phyloP scores from a whole-genome alignment of 129 eudicot genomes.

The Centaurea solstitialis region DNA sequence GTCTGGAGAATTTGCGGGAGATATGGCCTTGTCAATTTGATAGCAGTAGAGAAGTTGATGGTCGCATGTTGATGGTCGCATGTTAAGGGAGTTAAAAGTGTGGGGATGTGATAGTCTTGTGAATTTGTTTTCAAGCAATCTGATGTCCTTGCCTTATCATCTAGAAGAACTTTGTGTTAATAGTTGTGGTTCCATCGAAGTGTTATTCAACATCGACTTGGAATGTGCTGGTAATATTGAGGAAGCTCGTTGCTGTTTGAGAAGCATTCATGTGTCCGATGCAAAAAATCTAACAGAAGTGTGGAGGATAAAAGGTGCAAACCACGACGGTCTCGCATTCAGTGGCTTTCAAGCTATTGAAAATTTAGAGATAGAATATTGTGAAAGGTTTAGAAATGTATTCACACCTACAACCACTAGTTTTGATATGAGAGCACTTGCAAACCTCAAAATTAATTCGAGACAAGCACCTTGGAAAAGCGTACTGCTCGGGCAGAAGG shows the following conservation, averaged over 20 bases:
- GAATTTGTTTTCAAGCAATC: background rate
- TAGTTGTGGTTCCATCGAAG: background rate
- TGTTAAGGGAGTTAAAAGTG: background rate
- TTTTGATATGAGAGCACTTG: background rate
- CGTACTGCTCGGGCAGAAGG: too few relatives aligned
- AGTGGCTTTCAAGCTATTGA: conserved; percentile 10
- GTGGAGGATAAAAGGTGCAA: conserved; percentile 11
- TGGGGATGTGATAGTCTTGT: background rate
- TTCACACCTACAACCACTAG: background rate
- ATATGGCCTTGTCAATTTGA: conserved; percentile 2
- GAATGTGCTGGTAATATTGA: background rate
- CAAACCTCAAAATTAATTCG: too few relatives aligned
- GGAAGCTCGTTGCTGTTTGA: background rate
- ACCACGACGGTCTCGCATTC: background rate
- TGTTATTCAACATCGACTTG: conserved; percentile 7
- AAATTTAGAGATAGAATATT: background rate
- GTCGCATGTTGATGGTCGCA: background rate
- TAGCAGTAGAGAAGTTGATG: background rate
- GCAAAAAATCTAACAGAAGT: background rate
- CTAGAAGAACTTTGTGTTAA: background rate
- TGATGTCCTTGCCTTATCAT: background rate
- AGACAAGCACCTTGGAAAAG: too few relatives aligned
- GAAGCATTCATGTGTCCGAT: background rate
- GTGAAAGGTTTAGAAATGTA: background rate
- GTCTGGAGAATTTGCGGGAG: too few relatives aligned